Percentiles rank a stretch among this genome's conserved stretches.
These are phyloP conservation scores for Lodderomyces beijingensis DNA, from an alignment of 1,139 yeast genomes.

Conservation along the genomic window DNA sequence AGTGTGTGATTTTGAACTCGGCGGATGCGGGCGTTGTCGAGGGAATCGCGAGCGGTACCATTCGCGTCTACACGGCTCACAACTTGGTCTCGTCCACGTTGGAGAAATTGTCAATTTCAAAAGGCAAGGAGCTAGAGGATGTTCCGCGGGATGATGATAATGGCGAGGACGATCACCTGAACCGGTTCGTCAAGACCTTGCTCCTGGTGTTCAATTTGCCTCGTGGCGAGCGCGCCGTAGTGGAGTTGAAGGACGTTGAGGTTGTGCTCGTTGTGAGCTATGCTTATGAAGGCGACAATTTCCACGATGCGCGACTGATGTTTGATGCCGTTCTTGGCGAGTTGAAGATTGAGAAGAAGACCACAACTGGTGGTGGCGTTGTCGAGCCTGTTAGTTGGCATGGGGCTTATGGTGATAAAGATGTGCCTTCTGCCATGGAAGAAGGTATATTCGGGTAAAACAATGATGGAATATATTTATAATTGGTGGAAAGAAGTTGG, in stretches of 20 bases:
- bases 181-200: conserved; percentile 16
- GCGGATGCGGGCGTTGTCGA: conserved; percentile 57
- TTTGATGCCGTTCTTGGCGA: conserved; percentile 36
- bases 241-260: conserved; percentile 9
- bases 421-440: conserved; percentile 65
- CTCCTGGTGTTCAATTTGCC: conserved; percentile 10
- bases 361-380: conserved; percentile 25
- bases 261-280: conserved; percentile 37
- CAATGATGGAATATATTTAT: too few species aligned
- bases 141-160: conserved; percentile 3
- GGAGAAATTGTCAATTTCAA: conserved; percentile 15
- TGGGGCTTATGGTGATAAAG: conserved; percentile 75
- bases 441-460: conserved; percentile 68
- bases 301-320: conserved; percentile 60
- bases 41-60: conserved; percentile 18
- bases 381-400: conserved; percentile 72
- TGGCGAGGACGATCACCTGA: conserved; percentile 12
- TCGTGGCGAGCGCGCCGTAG: conserved; percentile 2
- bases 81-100: conserved; percentile 31
- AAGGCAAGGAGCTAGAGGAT: conserved; percentile 7
- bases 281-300: conserved; percentile 89
- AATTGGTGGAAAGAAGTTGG: too few species aligned
- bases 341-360: conserved; percentile 19
- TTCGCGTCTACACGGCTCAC: conserved; percentile 30
- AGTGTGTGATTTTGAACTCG: conserved; percentile 63